Conservation (phyloP, 2,329 filamentous ascomycete genomes). For the Thelonectria olida region DNA sequence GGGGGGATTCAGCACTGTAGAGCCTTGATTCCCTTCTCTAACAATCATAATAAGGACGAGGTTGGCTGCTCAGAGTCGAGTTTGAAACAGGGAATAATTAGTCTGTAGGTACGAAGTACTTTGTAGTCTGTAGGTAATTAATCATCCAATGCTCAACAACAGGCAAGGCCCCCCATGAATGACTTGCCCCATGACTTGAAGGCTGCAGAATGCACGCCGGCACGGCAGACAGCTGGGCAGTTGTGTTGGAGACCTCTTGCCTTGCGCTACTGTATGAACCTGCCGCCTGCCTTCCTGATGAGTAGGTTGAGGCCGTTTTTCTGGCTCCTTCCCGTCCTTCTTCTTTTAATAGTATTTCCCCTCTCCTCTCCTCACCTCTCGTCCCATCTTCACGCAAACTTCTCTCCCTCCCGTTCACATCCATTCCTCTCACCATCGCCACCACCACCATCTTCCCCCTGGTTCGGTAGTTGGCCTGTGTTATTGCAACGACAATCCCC, state of each 20-base stretch:
- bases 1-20: no score
- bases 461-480: not conserved
- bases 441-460: not conserved
- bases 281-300: not conserved
- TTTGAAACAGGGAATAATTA: no score
- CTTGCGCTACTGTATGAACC: not conserved
- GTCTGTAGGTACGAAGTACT: no score
- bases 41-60: no score
- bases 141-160: no score
- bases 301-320: not conserved
- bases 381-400: not conserved
- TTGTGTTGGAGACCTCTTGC: not conserved
- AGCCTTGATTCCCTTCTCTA: no score
- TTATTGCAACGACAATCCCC: not conserved
- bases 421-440: not conserved
- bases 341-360: not conserved
- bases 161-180: no score
- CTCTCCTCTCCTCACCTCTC: not conserved
- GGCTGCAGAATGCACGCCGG: not conserved
- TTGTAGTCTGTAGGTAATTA: no score
- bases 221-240: not conserved
- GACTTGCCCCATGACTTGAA: not conserved
- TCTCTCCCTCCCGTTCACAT: not conserved
- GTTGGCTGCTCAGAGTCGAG: no score
- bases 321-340: not conserved